phyloP scores from a whole-genome alignment of 768 basidiomycete species.

The Lactarius pseudohatsudake region DNA sequence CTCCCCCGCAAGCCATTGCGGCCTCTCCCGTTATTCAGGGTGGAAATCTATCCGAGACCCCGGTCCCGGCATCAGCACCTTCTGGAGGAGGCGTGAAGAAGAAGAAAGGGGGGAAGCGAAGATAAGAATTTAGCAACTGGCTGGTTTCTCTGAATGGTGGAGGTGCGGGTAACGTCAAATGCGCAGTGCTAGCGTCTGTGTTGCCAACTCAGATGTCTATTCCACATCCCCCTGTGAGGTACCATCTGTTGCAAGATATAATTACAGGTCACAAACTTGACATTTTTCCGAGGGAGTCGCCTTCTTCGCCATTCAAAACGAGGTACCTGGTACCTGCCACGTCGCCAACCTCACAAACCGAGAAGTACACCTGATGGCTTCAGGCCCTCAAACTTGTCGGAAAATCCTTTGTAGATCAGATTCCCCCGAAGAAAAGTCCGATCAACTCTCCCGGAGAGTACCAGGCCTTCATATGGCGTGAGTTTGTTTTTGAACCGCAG shows the following conservation, averaged over 20 bases:
- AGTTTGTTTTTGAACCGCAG: constrained; percentile 93
- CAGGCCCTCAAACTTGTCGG: constrained; percentile 33
- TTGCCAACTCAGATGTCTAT: neutral
- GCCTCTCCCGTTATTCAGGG: constrained; percentile 13
- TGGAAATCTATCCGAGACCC: constrained; percentile 15
- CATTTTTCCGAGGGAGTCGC: neutral
- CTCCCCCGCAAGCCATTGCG: constrained; percentile 17
- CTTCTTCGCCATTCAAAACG: neutral
- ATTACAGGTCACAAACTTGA: neutral
- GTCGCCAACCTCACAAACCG: neutral
- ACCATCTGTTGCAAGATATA: neutral
- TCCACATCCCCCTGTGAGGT: neutral
- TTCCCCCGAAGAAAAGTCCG: constrained; percentile 79
- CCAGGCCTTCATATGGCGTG: constrained; percentile 82
- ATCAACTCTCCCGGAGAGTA: constrained; percentile 67
- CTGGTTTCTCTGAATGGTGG: neutral
- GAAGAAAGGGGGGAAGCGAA: constrained; percentile 80
- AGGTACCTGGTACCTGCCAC: neutral
- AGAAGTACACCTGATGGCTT: constrained; percentile 30
- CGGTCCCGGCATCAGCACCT: constrained; percentile 36
- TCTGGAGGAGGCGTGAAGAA: constrained; percentile 71
- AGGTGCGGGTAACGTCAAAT: neutral
- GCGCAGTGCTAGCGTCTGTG: constrained; percentile 5
- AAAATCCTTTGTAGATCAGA: constrained; percentile 55
- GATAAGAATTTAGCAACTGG: neutral